Evolutionary conservation across 2,329 filamentous ascomycete genomes (phyloP).

Genomic region (Pseudocercospora cruenta): DNA sequence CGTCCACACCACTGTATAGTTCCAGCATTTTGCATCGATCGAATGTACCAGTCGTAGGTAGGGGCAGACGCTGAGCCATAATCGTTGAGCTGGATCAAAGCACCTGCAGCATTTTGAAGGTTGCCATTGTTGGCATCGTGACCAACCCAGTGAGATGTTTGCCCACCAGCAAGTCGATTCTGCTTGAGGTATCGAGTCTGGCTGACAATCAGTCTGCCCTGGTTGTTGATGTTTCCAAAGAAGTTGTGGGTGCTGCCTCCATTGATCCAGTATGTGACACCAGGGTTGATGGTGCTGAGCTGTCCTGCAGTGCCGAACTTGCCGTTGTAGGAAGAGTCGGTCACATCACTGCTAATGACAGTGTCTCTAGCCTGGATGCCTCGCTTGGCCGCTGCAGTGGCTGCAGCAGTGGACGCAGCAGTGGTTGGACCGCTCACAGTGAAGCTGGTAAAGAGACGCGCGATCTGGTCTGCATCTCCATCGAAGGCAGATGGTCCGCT

Average conservation of each 20-base stretch:
- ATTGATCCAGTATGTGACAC: background rate
- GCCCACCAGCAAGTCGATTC: background rate
- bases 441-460: too few relatives aligned
- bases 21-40: background rate
- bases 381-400: too few relatives aligned
- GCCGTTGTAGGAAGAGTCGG: background rate
- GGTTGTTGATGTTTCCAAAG: background rate
- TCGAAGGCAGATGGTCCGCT: too few relatives aligned
- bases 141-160: background rate
- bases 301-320: background rate
- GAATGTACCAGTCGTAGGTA: background rate
- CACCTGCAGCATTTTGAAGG: background rate
- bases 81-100: background rate
- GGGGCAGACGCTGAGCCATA: background rate
- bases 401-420: too few relatives aligned
- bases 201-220: background rate
- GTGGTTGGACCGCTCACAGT: too few relatives aligned
- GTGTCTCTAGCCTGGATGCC: too few relatives aligned
- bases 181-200: background rate
- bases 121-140: background rate
- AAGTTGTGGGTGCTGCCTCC: background rate
- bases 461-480: too few relatives aligned
- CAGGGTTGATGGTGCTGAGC: background rate
- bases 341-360: background rate
- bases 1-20: background rate